Base-by-base conservation (phyloP, 2,329 filamentous ascomycete species). In the Ramichloridium luteum region DNA sequence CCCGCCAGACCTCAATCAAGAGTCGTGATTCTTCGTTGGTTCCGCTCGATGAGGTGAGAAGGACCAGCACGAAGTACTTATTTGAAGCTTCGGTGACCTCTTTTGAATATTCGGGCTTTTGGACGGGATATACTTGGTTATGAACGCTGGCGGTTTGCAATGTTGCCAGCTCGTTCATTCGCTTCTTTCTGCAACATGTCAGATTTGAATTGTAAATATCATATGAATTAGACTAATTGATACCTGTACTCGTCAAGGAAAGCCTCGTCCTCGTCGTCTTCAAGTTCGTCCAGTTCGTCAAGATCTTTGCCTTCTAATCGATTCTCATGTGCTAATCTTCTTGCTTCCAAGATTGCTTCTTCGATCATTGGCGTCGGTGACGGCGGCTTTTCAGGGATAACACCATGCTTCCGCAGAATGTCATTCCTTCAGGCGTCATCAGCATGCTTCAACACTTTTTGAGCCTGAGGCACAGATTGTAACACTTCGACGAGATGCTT, bases 331-430 rank as follows among this genome's bases (percentile, higher is more conserved):
- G 86, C 86, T 40, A 92, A 67, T 47, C 77, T 68, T 36, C 81
- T 74, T 9, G 82, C 90, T 62, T 93, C 82, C 13, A 79, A 59
- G 28, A 98, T 73, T 3, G 90, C 90, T 65, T 96, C 88, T 61
- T 98, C 80, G 49, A 98, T 94, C 63, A 93, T 78, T 5, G 86
- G 85, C 2, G 90, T 94, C 2, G 90, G 90, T 27, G 88, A 93
- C 3, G 86, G 85, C 0, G 88, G 85, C 56, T 93, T 96, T 56
- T 96, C 86, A n/a, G 90, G 90, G 40, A 98, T 96, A 45, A 98
- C 70, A 44, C 85, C 84, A 65, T 98, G 85, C 58, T 93, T 92
- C 47, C 90, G 82, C 36, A 98, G 76, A 51, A 98, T 98, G 47
- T 98, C 90, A 57, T 98, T 98, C 86, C 86, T 94, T 37, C n/a